phyloP scores from a whole-genome alignment of 2,329 filamentous ascomycete genomes.

The Xylaria hypoxylon region DNA sequence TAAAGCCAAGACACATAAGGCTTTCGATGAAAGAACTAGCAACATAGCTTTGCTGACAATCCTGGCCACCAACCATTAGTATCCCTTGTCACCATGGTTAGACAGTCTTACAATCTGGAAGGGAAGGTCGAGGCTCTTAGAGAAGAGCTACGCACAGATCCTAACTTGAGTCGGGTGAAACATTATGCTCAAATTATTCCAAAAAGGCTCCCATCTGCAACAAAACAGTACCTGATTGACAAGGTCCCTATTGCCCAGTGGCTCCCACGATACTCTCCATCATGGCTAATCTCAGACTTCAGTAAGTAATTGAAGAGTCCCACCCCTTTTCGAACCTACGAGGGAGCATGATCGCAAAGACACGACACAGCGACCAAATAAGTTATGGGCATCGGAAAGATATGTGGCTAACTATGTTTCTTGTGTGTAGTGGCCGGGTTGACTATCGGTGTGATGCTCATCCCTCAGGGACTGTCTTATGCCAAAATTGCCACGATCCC shows the following conservation, averaged over 20 bases:
- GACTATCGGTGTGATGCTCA: slow-evolving; percentile 70
- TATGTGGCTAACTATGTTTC: slow-evolving; percentile 24
- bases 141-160: slow-evolving; percentile 54
- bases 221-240: slow-evolving; percentile 67
- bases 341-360: neutral
- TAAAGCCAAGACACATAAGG: slow-evolving; percentile 16
- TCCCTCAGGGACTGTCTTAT: slow-evolving; percentile 72
- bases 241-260: slow-evolving; percentile 73
- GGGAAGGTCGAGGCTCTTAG: slow-evolving; percentile 42
- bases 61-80: slow-evolving; percentile 4
- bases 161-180: slow-evolving; percentile 52
- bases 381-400: neutral
- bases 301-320: slow-evolving; percentile 44
- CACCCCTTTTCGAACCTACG: neutral
- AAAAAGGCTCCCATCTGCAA: slow-evolving; percentile 61
- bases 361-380: neutral
- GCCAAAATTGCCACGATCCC: slow-evolving; percentile 72
- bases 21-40: slow-evolving; percentile 6
- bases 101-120: slow-evolving; percentile 35
- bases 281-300: slow-evolving; percentile 71
- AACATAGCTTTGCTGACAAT: slow-evolving; percentile 6
- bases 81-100: slow-evolving; percentile 37
- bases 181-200: slow-evolving; percentile 49
- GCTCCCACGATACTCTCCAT: slow-evolving; percentile 70
- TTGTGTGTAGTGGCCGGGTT: slow-evolving; percentile 62